Base-by-base conservation (phyloP, 1,284 basidiomycete species). In the Austroboletus rostrupii region DNA sequence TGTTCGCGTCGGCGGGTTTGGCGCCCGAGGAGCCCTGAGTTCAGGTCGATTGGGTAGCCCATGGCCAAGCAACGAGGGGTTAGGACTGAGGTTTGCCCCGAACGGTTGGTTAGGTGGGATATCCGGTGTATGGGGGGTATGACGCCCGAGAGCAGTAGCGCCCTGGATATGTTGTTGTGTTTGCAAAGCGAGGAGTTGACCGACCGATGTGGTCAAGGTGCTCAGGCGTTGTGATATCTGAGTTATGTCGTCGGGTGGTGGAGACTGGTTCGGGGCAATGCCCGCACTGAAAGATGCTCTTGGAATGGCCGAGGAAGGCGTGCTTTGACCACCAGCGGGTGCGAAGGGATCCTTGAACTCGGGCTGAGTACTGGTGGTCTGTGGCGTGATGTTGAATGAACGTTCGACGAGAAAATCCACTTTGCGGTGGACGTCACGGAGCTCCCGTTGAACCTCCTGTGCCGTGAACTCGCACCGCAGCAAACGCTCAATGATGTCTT, bases 121-220 rank as follows among this genome's bases (percentile, higher is more conserved):
- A 49, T 84, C 82, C 20, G 67, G 68, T 37, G 71, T 58, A 53
- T 73, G 77, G n/a, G 73, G 70, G 39, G 75, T 64, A 43, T 70
- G 72, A 29, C 77, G 64, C 54, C 71, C 71, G 38, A 79, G 64
- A 26, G 74, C 43, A 29, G 71, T 72, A 33, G 70, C 60, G 48
- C 67, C 65, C 51, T 80, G 79, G 35, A 83, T 74, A 50, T 80
- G 72, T 45, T 85, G 83, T 55, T 88, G 85, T 3, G 83, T 87
- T 64, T 90, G 87, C 32, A 90, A 66, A 11, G 84, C 83, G 17
- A 90, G 76, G 19, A 93, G 75, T 66, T 93, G 91, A 17, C 90
- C 87, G 43, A 94, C 90, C n/a, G 88, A 90, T 1, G 85, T 83
- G 26, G 90, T 92, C 54, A 94, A 72, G 13, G 86, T 88, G 58